Evolutionary conservation across 2,329 filamentous ascomycete species (phyloP).

Genomic region (Apiospora sp.): DNA sequence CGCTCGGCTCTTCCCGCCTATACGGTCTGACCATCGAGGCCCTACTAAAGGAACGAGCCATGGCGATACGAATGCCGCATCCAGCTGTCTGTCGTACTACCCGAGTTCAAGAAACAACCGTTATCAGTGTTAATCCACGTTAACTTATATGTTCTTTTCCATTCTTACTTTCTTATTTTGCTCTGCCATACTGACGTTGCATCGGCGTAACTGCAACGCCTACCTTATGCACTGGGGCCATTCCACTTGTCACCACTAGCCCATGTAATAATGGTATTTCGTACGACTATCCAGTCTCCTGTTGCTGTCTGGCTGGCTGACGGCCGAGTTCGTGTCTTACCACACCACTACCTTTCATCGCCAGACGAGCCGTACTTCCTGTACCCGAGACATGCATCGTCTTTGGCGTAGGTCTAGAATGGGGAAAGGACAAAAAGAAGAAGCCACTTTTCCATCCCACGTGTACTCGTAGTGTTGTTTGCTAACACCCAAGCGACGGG

Average conservation of each 20-base stretch:
- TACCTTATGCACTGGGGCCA: not conserved
- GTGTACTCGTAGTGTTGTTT: not conserved
- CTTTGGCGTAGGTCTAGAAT: not conserved
- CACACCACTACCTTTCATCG: not conserved
- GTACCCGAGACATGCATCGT: not conserved
- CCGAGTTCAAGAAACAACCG: not conserved
- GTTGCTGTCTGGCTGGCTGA: not conserved
- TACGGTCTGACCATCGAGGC: not conserved
- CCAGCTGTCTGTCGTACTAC: not conserved
- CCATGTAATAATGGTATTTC: not conserved
- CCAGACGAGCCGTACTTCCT: not conserved
- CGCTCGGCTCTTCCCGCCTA: constrained; percentile 10
- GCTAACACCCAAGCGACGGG: constrained; percentile 8
- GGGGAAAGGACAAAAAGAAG: not conserved
- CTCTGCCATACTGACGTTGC: not conserved
- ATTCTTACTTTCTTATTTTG: not conserved
- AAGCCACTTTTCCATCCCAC: not conserved
- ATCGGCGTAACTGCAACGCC: not conserved
- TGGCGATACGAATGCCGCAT: not conserved
- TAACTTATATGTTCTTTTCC: not conserved
- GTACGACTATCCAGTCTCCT: not conserved
- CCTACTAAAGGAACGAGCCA: not conserved
- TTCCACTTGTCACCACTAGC: constrained; percentile 1
- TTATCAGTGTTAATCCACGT: not conserved
- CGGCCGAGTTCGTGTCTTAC: not conserved